Conservation (phyloP, 257 asterid species). For the Nicotiana tabacum region DNA sequence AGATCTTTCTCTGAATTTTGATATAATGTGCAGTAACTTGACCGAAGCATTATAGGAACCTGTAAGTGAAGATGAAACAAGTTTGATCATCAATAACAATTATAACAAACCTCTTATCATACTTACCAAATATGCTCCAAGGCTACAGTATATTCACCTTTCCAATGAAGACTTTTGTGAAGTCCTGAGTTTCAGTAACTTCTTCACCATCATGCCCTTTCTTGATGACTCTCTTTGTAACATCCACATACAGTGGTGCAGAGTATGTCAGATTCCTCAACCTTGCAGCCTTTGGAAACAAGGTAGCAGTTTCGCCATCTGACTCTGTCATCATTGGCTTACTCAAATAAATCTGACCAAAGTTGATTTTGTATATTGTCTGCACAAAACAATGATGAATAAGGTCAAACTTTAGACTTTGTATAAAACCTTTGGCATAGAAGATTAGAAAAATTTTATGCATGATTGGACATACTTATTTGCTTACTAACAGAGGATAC, state of each 20-base stretch:
- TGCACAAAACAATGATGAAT: conserved; percentile 29
- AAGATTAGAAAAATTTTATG: neutral
- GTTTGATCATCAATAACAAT: neutral
- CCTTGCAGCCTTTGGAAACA: conserved; percentile 99
- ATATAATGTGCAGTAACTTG: conserved; percentile 88
- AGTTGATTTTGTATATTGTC: conserved; percentile 87
- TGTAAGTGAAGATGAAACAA: conserved; percentile 17
- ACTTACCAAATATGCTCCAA: neutral
- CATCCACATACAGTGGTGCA: conserved; percentile 95
- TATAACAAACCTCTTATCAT: neutral
- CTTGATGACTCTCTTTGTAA: conserved; percentile 75
- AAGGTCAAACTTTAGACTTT: neutral
- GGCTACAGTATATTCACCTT: conserved; percentile 46
- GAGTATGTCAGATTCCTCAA: conserved; percentile 93
- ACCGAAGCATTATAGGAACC: conserved; percentile 98
- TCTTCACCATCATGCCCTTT: conserved; percentile 99
- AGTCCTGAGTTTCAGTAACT: conserved; percentile 95
- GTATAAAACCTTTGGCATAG: neutral
- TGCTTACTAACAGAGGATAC: neutral
- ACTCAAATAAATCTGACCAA: conserved; percentile 94
- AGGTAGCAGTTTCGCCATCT: conserved; percentile 97
- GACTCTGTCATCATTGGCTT: conserved; percentile 99
- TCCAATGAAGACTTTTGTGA: conserved; percentile 92
- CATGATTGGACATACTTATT: neutral
- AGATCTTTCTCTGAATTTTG: conserved; percentile 97